Evolutionary conservation across 495 filamentous ascomycete species (phyloP).

Genomic region (Filosporella fistucella): DNA sequence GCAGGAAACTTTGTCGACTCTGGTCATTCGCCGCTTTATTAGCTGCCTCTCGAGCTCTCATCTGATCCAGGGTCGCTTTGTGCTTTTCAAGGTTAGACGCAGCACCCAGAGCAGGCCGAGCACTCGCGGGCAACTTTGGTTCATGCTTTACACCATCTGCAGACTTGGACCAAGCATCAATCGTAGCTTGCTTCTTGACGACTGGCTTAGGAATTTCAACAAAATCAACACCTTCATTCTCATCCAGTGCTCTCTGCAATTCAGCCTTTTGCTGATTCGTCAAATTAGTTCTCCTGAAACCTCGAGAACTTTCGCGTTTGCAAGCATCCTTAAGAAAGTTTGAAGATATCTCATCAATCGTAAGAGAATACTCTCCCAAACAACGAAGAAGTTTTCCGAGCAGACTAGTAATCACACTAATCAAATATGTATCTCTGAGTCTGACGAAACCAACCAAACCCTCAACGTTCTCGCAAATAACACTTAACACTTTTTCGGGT

Average conservation of each 20-base stretch:
- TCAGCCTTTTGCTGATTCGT: slow-evolving; percentile 75
- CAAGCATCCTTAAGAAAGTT: slow-evolving; percentile 51
- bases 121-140: slow-evolving; percentile 15
- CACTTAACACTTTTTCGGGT: slow-evolving; percentile 48
- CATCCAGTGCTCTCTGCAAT: slow-evolving; percentile 71
- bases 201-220: slow-evolving; percentile 33
- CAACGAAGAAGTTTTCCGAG: slow-evolving; percentile 67
- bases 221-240: slow-evolving; percentile 55
- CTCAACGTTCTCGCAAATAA: slow-evolving; percentile 59
- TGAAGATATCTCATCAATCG: slow-evolving; percentile 55
- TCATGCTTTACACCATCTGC: slow-evolving; percentile 18
- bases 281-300: slow-evolving; percentile 62
- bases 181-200: slow-evolving; percentile 55
- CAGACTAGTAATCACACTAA: slow-evolving; percentile 61
- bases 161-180: slow-evolving; percentile 45
- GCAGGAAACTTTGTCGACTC: slow-evolving; percentile 49
- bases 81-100: slow-evolving; percentile 29
- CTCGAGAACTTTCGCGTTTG: slow-evolving; percentile 10
- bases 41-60: slow-evolving; percentile 27
- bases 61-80: slow-evolving; percentile 33
- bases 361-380: slow-evolving; percentile 64
- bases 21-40: slow-evolving; percentile 15
- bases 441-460: slow-evolving; percentile 78
- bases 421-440: slow-evolving; percentile 78
- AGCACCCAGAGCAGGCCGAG: slow-evolving; percentile 2